Base-by-base conservation (phyloP, 2,329 filamentous ascomycete species). In the Chalaropsis ovoidea region DNA sequence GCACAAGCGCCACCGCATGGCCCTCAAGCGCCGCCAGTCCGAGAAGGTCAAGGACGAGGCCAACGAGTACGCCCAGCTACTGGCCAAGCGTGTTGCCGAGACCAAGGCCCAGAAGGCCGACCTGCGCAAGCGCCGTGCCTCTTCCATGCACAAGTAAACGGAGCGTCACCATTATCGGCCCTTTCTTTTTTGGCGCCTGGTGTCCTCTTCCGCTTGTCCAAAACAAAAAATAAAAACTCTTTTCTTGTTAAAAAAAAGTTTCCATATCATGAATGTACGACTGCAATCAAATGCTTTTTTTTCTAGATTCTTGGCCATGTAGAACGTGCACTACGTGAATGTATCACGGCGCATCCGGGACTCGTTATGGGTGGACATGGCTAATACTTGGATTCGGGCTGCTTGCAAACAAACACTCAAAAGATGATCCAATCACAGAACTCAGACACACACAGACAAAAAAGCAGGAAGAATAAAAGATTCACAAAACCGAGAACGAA, bases 41-140 rank as follows among this genome's bases (percentile, higher is more conserved):
- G 94, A 99, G 85, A 89, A 92, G 81, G 86, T 90, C 82, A 96
- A 96, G 87, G 94, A 99, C 78, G 93, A 95, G 84, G 94, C 94
- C 77, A 92, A 90, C 82, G 94, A 99, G 82, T 99, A 99, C 81
- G 87, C 92, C 74, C 86, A 93, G 81, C 80, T 97, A 79, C 86
- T 99, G 70, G 90, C 94, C 82, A 95, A 94, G 89, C 94, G 94
- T 82, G 90, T 97, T 75, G 83, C 86, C 77, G 94, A 99, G 84
- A 89, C 91, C 83, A 96, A 96, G 86, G 83, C 88, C 77, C 87
- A 88, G 81, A 93, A 94, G 84, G 87, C 86, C 74, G 93, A 97
- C 82, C 82, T 88, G 79, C 90, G 91, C 83, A 97, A 97, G 91
- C 87, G 94, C 78, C 86, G 94, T 78, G 93, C 93, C 74, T 95